phyloP scores from a whole-genome alignment of 805 yeast species.

The Candida ascalaphidarum region DNA sequence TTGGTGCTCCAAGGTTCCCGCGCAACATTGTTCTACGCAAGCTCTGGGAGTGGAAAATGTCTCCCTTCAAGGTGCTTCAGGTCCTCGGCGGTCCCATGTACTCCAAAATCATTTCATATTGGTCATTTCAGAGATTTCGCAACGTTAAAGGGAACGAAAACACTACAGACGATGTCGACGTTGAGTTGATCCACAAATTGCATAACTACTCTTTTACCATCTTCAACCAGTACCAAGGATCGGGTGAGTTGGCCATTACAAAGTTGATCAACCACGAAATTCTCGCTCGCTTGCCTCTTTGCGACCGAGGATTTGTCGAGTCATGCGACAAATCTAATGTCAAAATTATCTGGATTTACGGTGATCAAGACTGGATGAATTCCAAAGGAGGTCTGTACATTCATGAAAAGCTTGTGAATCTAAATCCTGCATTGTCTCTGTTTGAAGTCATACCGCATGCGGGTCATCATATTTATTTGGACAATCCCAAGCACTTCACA shows the following conservation, averaged over 20 bases:
- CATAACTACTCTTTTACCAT: slow-evolving; percentile 33
- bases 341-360: slow-evolving; percentile 28
- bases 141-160: slow-evolving; percentile 15
- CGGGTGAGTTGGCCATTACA: slow-evolving; percentile 36
- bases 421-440: slow-evolving; percentile 6
- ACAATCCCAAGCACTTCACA: slow-evolving; percentile 27
- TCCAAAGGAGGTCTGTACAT: slow-evolving; percentile 26
- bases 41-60: slow-evolving; percentile 29
- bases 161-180: slow-evolving; percentile 4
- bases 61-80: slow-evolving; percentile 33
- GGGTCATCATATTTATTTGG: slow-evolving; percentile 36
- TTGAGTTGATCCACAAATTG: slow-evolving; percentile 20
- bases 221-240: slow-evolving; percentile 34
- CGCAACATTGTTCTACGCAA: slow-evolving; percentile 17
- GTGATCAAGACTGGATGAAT: slow-evolving; percentile 39
- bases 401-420: slow-evolving; percentile 13
- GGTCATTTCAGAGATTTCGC: slow-evolving; percentile 32
- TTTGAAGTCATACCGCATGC: slow-evolving; percentile 22
- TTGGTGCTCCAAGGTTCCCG: slow-evolving; percentile 33
- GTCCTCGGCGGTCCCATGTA: slow-evolving; percentile 30
- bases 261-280: slow-evolving; percentile 32
- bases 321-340: slow-evolving; percentile 14
- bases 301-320: slow-evolving; percentile 30
- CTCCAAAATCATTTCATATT: slow-evolving; percentile 29
- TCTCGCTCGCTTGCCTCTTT: slow-evolving; percentile 28